Evolutionary conservation across 139 green algal genomes (phyloP), one percentile per base, ranked within the genome.

Genomic region (Coelastrella sp.): DNA sequence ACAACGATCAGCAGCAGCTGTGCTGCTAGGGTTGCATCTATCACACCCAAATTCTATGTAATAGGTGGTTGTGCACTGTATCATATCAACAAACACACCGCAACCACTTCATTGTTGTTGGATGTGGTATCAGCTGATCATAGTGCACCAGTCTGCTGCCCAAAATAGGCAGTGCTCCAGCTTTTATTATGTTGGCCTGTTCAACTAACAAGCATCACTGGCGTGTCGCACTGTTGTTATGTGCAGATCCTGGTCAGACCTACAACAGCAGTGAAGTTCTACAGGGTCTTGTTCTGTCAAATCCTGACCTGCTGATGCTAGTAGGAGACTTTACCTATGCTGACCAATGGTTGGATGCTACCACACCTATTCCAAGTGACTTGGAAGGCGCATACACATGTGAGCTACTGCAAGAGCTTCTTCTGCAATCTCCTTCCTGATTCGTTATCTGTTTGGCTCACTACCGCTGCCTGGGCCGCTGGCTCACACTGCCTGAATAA

Each of bases 271-370:
- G 75, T 15, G 64, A 81, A n/a, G 95, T 92, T 6, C 81, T 97
- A 83, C 71, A 91, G 27, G 92, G 95, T 67, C 34, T 97, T 59
- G 48, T 43, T 11, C 57, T 45, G 30, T 51, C 7, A 27, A 83
- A 45, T 23, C 50, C 83, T 0, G 45, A 86, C 7, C 77, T 89
- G 51, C 76, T 96, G 15, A 51, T 98, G 35, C 90, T 94, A 32
- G 89, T 89, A 4, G 95, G 95, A 0, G 95, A 98, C 87, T 83
- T 98, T 8, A 93, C 89, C 0, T 98, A 98, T 57, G 95, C 95
- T 9, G 95, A 98, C 85, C 90, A 90, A 17, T 93, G 92, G 60
- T 15, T 60, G 8, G 38, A 34, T 30, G 4, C 9, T 5, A 9
- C 34, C 8, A 35, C 62, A 32, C 23, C 6, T 5, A 27, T 83